Evolutionary conservation across 768 basidiomycete genomes (phyloP).

Genomic region (Russula griseocarnosa): DNA sequence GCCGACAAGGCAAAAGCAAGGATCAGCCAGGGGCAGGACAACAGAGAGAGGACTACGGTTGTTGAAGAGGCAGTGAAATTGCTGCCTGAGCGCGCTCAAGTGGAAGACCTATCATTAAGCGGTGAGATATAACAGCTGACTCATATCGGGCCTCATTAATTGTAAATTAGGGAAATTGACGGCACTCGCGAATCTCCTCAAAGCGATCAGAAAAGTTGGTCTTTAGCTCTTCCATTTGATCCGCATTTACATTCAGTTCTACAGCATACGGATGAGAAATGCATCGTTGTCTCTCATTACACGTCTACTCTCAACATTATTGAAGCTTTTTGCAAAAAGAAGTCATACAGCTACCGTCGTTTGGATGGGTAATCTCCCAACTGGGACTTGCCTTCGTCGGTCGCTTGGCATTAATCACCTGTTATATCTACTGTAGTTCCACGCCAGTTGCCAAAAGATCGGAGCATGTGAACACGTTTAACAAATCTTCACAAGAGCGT

Average conservation of each 20-base stretch:
- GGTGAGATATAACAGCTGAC: slow-evolving; percentile 43
- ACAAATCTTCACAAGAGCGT: slow-evolving; percentile 64
- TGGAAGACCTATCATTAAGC: slow-evolving; percentile 74
- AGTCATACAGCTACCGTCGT: slow-evolving; percentile 72
- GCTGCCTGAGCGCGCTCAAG: slow-evolving; percentile 53
- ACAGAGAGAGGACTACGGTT: slow-evolving; percentile 44
- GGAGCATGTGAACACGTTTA: slow-evolving; percentile 86
- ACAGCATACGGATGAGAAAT: slow-evolving; percentile 85
- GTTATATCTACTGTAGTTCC: slow-evolving; percentile 44
- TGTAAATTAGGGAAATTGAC: slow-evolving; percentile 64
- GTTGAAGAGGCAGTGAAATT: slow-evolving; percentile 58
- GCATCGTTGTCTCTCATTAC: slow-evolving; percentile 94
- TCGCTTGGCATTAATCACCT: slow-evolving; percentile 11
- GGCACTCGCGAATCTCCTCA: slow-evolving; percentile 62
- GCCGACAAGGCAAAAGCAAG: slow-evolving; percentile 56
- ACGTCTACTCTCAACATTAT: slow-evolving; percentile 91
- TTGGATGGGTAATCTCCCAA: slow-evolving; percentile 68
- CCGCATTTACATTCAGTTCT: background rate
- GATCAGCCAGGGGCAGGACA: slow-evolving; percentile 34
- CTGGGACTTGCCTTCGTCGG: background rate
- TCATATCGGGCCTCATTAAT: slow-evolving; percentile 20
- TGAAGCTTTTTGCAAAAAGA: slow-evolving; percentile 77
- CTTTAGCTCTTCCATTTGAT: background rate
- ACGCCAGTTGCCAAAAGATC: slow-evolving; percentile 75
- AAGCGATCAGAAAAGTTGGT: slow-evolving; percentile 52